Conservation (phyloP, 2,329 filamentous ascomycete species). For the Coniosporium uncinatum region DNA sequence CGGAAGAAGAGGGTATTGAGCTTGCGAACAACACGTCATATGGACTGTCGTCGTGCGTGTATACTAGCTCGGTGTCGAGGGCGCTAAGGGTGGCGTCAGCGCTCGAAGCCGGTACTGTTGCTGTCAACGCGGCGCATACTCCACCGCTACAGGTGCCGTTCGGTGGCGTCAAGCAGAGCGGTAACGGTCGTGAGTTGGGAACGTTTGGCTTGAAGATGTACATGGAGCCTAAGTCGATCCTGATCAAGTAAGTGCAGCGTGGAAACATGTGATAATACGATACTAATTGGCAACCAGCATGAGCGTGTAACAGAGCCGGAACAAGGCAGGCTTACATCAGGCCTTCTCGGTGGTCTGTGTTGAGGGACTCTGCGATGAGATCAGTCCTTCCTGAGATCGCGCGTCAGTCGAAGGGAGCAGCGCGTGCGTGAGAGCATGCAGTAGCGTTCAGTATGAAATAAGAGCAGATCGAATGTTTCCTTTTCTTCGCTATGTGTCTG, state of each 20-base stretch:
- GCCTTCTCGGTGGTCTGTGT: no score
- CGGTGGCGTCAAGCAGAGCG: conserved; percentile 23
- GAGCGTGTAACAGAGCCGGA: no score
- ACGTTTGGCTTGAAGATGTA: conserved; percentile 21
- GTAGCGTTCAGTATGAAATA: no score
- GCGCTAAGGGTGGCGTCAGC: conserved; percentile 20
- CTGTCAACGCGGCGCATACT: conserved; percentile 17
- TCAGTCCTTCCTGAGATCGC: no score
- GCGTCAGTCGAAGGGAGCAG: no score
- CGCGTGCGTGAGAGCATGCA: no score
- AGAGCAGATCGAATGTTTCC: no score
- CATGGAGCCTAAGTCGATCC: conserved; percentile 21
- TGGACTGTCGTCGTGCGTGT: conserved; percentile 15
- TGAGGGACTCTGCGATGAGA: no score
- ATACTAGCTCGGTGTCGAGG: conserved; percentile 14
- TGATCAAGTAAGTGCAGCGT: conserved; percentile 18
- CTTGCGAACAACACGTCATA: conserved; percentile 23
- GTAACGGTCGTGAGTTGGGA: conserved; percentile 23
- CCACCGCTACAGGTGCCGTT: conserved; percentile 17
- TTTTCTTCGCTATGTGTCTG: no score
- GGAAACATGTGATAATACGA: no score
- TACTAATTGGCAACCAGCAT: no score
- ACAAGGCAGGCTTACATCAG: no score
- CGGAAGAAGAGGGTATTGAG: conserved; percentile 21
- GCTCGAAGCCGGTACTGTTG: conserved; percentile 22